Conservation (phyloP, 192 early-diverging fungal genomes). For the Mortierella antarctica region DNA sequence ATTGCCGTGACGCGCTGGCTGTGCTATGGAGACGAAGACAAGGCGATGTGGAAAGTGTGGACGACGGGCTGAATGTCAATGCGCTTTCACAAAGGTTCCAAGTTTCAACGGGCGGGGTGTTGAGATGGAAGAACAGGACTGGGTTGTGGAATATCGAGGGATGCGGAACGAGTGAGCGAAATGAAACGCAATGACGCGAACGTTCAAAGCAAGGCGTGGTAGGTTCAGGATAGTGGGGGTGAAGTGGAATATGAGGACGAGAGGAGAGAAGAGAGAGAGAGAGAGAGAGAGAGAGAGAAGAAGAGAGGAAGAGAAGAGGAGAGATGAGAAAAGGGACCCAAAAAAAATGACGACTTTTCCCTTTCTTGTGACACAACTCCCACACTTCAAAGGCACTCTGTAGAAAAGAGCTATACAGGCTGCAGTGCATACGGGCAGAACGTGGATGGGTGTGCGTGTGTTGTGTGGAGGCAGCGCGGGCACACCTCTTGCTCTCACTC, state of each 20-base stretch:
- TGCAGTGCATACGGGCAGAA: too few species aligned
- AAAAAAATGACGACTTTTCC: not conserved
- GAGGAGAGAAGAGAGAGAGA: not conserved
- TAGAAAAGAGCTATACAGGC: too few species aligned
- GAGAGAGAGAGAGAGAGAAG: not conserved
- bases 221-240: not conserved
- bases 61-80: too few species aligned
- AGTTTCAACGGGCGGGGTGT: too few species aligned
- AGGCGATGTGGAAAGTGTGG: too few species aligned
- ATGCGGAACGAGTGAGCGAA: not conserved
- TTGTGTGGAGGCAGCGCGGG: too few species aligned
- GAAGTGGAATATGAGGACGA: not conserved
- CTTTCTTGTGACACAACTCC: not conserved
- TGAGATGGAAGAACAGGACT: not conserved
- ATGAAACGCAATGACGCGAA: not conserved
- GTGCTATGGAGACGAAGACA: too few species aligned
- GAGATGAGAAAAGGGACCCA: not conserved
- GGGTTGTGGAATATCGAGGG: slow-evolving; percentile 1
- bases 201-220: not conserved
- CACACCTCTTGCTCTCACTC: too few species aligned
- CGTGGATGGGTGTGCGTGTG: too few species aligned
- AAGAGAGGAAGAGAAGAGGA: not conserved
- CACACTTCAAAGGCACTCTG: not conserved
- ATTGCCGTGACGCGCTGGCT: too few species aligned
- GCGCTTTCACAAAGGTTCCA: too few species aligned